Evolutionary conservation across 1,284 basidiomycete species (phyloP).

Genomic region (Ceratobasidium sp.): DNA sequence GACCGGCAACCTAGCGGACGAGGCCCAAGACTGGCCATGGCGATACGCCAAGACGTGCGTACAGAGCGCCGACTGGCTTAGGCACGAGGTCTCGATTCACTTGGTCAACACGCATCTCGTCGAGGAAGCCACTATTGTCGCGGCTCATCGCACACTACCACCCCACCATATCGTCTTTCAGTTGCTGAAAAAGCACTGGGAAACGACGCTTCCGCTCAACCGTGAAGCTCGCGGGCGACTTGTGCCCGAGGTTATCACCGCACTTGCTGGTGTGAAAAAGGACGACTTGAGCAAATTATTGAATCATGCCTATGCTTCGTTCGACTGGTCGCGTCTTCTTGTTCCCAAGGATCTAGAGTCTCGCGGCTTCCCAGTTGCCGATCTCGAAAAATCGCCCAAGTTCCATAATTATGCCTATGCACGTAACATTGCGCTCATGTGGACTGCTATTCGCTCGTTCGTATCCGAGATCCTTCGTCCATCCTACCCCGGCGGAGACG

Average conservation of each 20-base stretch:
- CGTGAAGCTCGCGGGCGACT: slow-evolving; percentile 1
- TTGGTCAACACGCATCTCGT: slow-evolving; percentile 33
- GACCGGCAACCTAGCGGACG: neutral
- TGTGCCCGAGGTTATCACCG: slow-evolving; percentile 23
- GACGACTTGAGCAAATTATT: slow-evolving; percentile 5
- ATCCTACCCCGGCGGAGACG: slow-evolving; percentile 2
- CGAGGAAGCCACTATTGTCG: slow-evolving; percentile 36
- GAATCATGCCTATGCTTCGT: slow-evolving; percentile 30
- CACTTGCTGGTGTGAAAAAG: slow-evolving; percentile 10
- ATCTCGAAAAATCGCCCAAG: slow-evolving; percentile 14
- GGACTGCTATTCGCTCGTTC: slow-evolving; percentile 31
- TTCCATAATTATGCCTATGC: slow-evolving; percentile 41
- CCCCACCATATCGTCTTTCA: slow-evolving; percentile 23
- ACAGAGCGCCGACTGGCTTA: slow-evolving; percentile 31
- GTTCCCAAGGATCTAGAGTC: slow-evolving; percentile 31
- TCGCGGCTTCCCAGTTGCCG: slow-evolving; percentile 34
- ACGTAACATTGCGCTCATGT: slow-evolving; percentile 32
- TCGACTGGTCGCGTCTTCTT: slow-evolving; percentile 28
- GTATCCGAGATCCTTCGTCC: slow-evolving; percentile 20
- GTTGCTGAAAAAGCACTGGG: slow-evolving; percentile 33
- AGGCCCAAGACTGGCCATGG: slow-evolving; percentile 35
- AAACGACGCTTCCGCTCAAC: slow-evolving; percentile 38
- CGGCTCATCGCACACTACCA: slow-evolving; percentile 29
- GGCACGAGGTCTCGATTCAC: slow-evolving; percentile 34
- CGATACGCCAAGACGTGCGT: slow-evolving; percentile 38